Evolutionary conservation across 306 rosid genomes (phyloP), one percentile per base, ranked within the genome.

Genomic region (Betula pendula): DNA sequence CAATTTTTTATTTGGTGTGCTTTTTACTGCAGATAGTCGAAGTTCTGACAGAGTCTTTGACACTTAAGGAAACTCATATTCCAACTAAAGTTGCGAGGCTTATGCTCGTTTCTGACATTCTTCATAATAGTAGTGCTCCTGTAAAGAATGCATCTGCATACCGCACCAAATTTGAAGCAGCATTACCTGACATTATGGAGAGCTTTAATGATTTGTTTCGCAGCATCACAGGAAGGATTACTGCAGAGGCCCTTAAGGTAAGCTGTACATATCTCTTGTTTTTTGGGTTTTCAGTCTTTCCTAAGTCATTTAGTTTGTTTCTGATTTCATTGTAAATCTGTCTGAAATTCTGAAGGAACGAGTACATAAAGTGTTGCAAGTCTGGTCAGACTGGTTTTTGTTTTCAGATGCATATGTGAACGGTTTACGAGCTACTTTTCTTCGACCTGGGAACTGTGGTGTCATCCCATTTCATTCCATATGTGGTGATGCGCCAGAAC

Each of bases 71-170:
- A 88, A 96, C 99, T 58, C 98, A 91, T 48, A 96, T 96, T 83
- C 97, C 99, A 29, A 93, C 99, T 77, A 96, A 96, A 93, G 96
- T 93, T 82, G 99, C 99, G 73, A 91, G 99, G 85, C 94, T 96
- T 60, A 96, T 96, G 99, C 99, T 96, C 49, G 99, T 96, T 80
- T 92, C 99, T 81, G 99, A 96, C 86, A 84, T 96, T 72, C 99
- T 96, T 86, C 99, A 96, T 81, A 96, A 96, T 81, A 96, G 99
- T 85, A 96, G 98, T 78, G 99, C 99, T 82, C 99, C 99, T 43
- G 99, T 96, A 68, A 96, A 96, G 86, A 96, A 96, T 91, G 99
- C 99, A 33, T 96, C 99, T 79, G 98, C 99, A 31, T 96, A 96
- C 86, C 97, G 99, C 74, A 96, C 99, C 55, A 96, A 90, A 84